A percentile compares a stretch with the other conserved stretches of the same genome.
phyloP scores from a whole-genome alignment of 805 yeast genomes.

The Metschnikowia henanensis region DNA sequence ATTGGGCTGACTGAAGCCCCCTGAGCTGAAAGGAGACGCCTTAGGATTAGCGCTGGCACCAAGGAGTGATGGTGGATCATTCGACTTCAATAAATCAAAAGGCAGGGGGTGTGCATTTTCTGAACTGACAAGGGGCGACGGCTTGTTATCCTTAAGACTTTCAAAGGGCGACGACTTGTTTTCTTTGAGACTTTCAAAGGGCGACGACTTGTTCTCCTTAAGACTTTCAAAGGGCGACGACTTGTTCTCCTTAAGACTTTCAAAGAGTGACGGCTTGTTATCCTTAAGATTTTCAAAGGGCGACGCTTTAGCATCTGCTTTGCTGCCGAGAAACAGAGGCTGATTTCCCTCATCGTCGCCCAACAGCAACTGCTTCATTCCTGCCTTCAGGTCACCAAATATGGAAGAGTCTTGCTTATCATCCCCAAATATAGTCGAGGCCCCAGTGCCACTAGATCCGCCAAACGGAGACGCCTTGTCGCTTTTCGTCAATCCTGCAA shows the following conservation, averaged over 20 bases:
- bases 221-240: too few species aligned
- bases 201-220: conserved; percentile 3
- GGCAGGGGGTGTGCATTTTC: background rate
- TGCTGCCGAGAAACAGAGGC: background rate
- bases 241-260: background rate
- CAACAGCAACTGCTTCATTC: background rate
- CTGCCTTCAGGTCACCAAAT: background rate
- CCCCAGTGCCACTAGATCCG: background rate
- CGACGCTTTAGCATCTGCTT: background rate
- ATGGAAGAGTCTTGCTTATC: background rate
- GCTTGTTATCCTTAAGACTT: background rate
- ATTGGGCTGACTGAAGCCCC: background rate
- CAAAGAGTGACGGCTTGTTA: too few species aligned
- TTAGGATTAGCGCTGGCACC: background rate
- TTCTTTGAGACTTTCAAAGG: conserved; percentile 6
- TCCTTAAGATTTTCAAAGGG: background rate
- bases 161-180: conserved; percentile 5
- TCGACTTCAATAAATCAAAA: background rate
- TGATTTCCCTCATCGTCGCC: background rate
- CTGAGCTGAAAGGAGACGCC: background rate
- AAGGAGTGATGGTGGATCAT: background rate
- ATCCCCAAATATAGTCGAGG: background rate
- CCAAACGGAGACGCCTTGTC: conserved; percentile 8
- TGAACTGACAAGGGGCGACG: conserved; percentile 1
- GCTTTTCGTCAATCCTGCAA: conserved; percentile 2